Percentiles rank a stretch among this genome's conserved stretches.
Conservation (phyloP, 1,284 basidiomycete species). For the Rugosomyces carneus region DNA sequence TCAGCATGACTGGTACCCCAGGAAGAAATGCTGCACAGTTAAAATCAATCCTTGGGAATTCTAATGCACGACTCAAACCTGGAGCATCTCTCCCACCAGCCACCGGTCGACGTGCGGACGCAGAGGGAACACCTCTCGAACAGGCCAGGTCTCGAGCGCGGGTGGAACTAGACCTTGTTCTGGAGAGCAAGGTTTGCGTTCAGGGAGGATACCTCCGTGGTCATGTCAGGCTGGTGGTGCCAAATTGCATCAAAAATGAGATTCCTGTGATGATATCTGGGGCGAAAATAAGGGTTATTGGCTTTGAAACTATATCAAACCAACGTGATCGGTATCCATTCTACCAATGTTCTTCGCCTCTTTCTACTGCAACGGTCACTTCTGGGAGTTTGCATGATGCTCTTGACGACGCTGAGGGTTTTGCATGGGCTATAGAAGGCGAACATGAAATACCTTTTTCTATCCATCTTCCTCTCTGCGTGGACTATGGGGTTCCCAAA, state of each 20-base stretch:
- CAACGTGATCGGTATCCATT: conserved; percentile 74
- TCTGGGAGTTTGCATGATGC: conserved; percentile 46
- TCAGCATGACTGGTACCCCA: conserved; percentile 41
- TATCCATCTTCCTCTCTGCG: conserved; percentile 66
- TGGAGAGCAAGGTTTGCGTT: conserved; percentile 74
- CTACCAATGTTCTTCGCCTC: conserved; percentile 69
- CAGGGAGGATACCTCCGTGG: conserved; percentile 81
- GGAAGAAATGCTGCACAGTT: conserved; percentile 49
- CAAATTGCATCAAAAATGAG: conserved; percentile 53
- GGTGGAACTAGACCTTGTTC: conserved; percentile 78
- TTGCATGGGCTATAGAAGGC: conserved; percentile 61
- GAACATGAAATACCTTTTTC: conserved; percentile 73
- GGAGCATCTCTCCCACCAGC: conserved; percentile 41
- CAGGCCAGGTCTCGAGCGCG: conserved; percentile 65
- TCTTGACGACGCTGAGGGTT: conserved; percentile 66
- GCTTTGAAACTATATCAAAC: conserved; percentile 75
- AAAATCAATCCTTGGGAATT: conserved; percentile 54
- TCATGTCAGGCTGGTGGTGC: conserved; percentile 64
- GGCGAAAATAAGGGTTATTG: conserved; percentile 81
- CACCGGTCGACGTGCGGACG: conserved; percentile 14
- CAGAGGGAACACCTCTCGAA: conserved; percentile 38
- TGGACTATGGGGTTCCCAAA: conserved; percentile 59
- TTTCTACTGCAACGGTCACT: conserved; percentile 48
- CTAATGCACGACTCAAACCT: conserved; percentile 47
- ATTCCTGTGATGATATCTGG: conserved; percentile 63